Evolutionary conservation across 495 filamentous ascomycete species (phyloP).

Genomic region (Mycothermus thermophilus): DNA sequence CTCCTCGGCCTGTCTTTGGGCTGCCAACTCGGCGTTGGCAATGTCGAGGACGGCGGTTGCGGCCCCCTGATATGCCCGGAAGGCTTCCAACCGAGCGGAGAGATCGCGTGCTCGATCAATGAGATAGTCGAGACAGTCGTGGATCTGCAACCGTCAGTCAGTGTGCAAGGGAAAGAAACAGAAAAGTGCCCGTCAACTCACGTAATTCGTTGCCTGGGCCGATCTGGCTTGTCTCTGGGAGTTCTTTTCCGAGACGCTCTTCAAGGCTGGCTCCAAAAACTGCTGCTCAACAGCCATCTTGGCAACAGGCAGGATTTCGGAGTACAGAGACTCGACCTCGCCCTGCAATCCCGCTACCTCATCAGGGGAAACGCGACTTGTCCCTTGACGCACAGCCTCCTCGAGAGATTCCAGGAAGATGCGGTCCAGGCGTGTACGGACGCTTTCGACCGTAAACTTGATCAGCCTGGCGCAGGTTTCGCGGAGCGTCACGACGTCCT

Average conservation of each 20-base stretch:
- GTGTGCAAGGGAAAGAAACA: background rate
- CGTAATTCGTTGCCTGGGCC: slow-evolving; percentile 27
- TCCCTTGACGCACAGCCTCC: slow-evolving; percentile 9
- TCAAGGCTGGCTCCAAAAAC: slow-evolving; percentile 42
- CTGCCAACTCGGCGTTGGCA: slow-evolving; percentile 12
- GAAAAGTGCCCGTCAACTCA: slow-evolving; percentile 8
- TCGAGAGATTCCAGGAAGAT: slow-evolving; percentile 31
- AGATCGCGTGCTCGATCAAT: slow-evolving; percentile 20
- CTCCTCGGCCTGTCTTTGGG: slow-evolving; percentile 4
- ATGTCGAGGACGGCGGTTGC: slow-evolving; percentile 14
- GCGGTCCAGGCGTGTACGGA: slow-evolving; percentile 33
- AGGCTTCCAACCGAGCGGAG: slow-evolving; percentile 14
- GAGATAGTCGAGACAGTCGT: slow-evolving; percentile 25
- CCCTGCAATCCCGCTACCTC: slow-evolving; percentile 35
- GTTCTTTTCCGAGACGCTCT: slow-evolving; percentile 22
- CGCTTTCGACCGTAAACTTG: slow-evolving; percentile 33
- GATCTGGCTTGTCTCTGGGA: slow-evolving; percentile 23
- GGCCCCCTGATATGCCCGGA: slow-evolving; percentile 20
- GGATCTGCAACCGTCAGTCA: slow-evolving; percentile 17
- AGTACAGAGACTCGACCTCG: slow-evolving; percentile 48
- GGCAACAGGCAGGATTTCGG: slow-evolving; percentile 47
- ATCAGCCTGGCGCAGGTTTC: slow-evolving; percentile 33
- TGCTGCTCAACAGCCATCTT: slow-evolving; percentile 50
- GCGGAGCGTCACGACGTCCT: slow-evolving; percentile 23
- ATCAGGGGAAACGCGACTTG: slow-evolving; percentile 10